Conservation (phyloP, 2,329 filamentous ascomycete genomes). For the Paecilomyces variotii region DNA sequence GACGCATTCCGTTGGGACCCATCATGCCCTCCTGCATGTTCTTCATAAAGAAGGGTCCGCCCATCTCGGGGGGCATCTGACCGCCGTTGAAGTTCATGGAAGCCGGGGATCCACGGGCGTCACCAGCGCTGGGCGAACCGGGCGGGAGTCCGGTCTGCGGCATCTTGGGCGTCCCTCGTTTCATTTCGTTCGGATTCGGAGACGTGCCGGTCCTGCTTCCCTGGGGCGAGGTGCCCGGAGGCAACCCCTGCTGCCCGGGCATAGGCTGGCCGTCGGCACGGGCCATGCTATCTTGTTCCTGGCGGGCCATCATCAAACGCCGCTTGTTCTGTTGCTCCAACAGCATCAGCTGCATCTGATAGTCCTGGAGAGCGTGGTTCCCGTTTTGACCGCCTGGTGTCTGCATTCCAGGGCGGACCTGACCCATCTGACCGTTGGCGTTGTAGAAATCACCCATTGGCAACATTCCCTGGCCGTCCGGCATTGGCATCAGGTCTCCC, state of each 20-base stretch:
- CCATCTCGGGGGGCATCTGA: slow-evolving; percentile 44
- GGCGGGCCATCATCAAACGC: slow-evolving; percentile 56
- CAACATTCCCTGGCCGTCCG: slow-evolving; percentile 48
- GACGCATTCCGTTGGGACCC: slow-evolving; percentile 46
- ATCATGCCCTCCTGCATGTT: slow-evolving; percentile 36
- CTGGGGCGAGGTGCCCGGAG: slow-evolving; percentile 49
- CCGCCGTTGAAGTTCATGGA: slow-evolving; percentile 48
- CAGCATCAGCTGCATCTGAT: slow-evolving; percentile 63
- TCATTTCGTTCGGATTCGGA: slow-evolving; percentile 56
- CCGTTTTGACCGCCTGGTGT: slow-evolving; percentile 34
- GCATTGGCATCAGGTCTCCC: slow-evolving; percentile 73
- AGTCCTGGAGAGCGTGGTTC: slow-evolving; percentile 61
- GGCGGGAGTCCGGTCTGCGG: slow-evolving; percentile 46
- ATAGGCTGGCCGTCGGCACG: slow-evolving; percentile 44
- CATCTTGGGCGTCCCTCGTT: slow-evolving; percentile 54
- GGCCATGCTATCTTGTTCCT: slow-evolving; percentile 57
- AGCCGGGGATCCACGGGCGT: slow-evolving; percentile 51
- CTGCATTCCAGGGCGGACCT: slow-evolving; percentile 30
- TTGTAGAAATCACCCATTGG: slow-evolving; percentile 52
- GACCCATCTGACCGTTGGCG: slow-evolving; percentile 46
- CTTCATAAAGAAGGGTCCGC: slow-evolving; percentile 36
- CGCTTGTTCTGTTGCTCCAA: slow-evolving; percentile 63
- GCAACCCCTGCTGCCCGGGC: slow-evolving; percentile 39
- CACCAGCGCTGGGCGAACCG: slow-evolving; percentile 50
- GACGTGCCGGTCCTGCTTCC: slow-evolving; percentile 51